Percentiles rank a stretch among this genome's conserved stretches.
Evolutionary conservation across 768 basidiomycete species (phyloP).

Genomic region (Brasilioporus rufonigricans): DNA sequence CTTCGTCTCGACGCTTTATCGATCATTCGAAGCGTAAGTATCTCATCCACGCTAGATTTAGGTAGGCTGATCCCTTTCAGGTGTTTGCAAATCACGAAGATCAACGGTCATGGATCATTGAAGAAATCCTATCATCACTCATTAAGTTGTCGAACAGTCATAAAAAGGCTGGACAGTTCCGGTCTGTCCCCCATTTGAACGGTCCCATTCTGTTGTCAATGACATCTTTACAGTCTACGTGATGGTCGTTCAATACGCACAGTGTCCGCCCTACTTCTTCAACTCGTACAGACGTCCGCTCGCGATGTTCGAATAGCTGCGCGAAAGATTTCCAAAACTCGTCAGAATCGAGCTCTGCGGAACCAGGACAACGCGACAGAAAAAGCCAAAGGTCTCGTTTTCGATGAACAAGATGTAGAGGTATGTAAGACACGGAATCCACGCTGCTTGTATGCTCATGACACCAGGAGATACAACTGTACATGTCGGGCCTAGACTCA

Average conservation of each 20-base stretch:
- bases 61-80: constrained; percentile 39
- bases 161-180: constrained; percentile 86
- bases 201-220: background rate
- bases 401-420: constrained; percentile 69
- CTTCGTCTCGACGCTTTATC: constrained; percentile 79
- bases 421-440: constrained; percentile 30
- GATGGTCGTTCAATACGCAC: constrained; percentile 92
- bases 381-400: constrained; percentile 47
- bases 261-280: constrained; percentile 87
- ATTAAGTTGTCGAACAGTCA: constrained; percentile 89
- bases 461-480: constrained; percentile 65
- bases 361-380: constrained; percentile 60
- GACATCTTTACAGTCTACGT: constrained; percentile 56
- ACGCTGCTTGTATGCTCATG: constrained; percentile 1
- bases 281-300: constrained; percentile 94
- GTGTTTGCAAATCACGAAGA: constrained; percentile 89
- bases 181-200: constrained; percentile 43
- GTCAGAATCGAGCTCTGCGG: constrained; percentile 60
- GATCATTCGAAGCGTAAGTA: constrained; percentile 79
- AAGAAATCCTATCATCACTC: constrained; percentile 88
- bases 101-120: constrained; percentile 96
- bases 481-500: constrained; percentile 71
- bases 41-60: background rate
- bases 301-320: constrained; percentile 81
- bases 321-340: constrained; percentile 55